phyloP scores from a whole-genome alignment of 495 filamentous ascomycete genomes.

The Aspergillus funiculosus region DNA sequence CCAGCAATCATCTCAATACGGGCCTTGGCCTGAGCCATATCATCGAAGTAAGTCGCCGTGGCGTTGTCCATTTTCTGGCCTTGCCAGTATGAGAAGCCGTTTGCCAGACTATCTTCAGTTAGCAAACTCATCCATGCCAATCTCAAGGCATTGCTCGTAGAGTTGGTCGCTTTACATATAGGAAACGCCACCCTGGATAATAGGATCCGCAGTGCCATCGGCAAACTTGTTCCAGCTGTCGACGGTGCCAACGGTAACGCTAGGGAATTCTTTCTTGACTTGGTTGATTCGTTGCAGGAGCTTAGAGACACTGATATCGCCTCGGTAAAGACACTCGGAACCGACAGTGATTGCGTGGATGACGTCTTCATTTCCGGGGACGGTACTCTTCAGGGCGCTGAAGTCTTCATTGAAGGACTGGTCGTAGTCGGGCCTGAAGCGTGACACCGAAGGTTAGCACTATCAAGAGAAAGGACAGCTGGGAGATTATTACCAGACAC shows the following conservation, averaged over 20 bases:
- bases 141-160: background rate
- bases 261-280: conserved; percentile 49
- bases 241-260: conserved; percentile 64
- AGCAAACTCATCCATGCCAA: background rate
- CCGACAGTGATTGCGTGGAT: conserved; percentile 75
- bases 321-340: conserved; percentile 71
- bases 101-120: conserved; percentile 47
- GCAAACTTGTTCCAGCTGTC: conserved; percentile 79
- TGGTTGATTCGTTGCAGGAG: conserved; percentile 60
- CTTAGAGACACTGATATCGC: conserved; percentile 57
- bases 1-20: conserved; percentile 61
- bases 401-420: conserved; percentile 60
- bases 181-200: conserved; percentile 55
- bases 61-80: conserved; percentile 57
- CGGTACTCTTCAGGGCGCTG: conserved; percentile 48
- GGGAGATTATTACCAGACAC: conserved; percentile 57
- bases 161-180: conserved; percentile 53
- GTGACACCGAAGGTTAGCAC: conserved; percentile 1
- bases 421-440: conserved; percentile 59
- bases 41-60: conserved; percentile 64
- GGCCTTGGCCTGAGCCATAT: conserved; percentile 64
- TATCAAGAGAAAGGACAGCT: background rate
- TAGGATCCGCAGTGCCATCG: conserved; percentile 65
- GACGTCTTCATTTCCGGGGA: conserved; percentile 49
- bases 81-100: conserved; percentile 87